A percentile compares a stretch with the other conserved stretches of the same genome.
Evolutionary conservation across 371 early-diverging fungal species (phyloP).

Genomic region (Entomophthora muscae): DNA sequence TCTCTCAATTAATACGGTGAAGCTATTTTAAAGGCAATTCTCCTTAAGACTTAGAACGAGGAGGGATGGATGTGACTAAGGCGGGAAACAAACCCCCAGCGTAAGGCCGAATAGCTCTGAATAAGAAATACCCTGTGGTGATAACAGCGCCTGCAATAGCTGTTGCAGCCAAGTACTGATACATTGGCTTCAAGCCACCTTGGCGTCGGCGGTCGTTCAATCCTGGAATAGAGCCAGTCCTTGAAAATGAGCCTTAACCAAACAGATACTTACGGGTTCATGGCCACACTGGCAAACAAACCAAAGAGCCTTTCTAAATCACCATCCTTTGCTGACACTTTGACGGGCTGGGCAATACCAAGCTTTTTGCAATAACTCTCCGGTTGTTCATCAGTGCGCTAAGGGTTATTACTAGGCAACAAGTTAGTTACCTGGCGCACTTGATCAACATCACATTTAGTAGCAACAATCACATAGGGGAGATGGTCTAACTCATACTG

Average conservation of each 20-base stretch:
- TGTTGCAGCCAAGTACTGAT: background rate
- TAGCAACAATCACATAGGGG: slow-evolving; percentile 81
- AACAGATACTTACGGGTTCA: slow-evolving; percentile 39
- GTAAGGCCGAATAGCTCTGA: background rate
- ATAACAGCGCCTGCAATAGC: background rate
- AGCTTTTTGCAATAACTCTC: slow-evolving; percentile 80
- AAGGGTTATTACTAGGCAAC: background rate
- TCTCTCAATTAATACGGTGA: too few species aligned
- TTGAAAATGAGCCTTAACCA: background rate
- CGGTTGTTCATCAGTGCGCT: slow-evolving; percentile 56
- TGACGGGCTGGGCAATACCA: slow-evolving; percentile 68
- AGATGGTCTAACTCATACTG: slow-evolving; percentile 64
- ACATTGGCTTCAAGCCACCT: background rate
- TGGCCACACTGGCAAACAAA: slow-evolving; percentile 62
- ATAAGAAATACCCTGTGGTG: slow-evolving; percentile 1
- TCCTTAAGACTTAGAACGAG: background rate
- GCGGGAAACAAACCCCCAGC: background rate
- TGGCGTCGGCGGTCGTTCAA: slow-evolving; percentile 7
- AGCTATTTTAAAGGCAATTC: too few species aligned
- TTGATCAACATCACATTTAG: slow-evolving; percentile 79
- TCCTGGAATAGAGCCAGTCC: slow-evolving; percentile 5
- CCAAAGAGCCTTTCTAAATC: slow-evolving; percentile 78
- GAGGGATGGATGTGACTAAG: background rate
- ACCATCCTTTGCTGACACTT: slow-evolving; percentile 66
- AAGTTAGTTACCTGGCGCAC: slow-evolving; percentile 40